Percentiles rank a stretch among this genome's conserved stretches.
phyloP scores from a whole-genome alignment of 2,329 filamentous ascomycete species.

The Corinectria fuckeliana region DNA sequence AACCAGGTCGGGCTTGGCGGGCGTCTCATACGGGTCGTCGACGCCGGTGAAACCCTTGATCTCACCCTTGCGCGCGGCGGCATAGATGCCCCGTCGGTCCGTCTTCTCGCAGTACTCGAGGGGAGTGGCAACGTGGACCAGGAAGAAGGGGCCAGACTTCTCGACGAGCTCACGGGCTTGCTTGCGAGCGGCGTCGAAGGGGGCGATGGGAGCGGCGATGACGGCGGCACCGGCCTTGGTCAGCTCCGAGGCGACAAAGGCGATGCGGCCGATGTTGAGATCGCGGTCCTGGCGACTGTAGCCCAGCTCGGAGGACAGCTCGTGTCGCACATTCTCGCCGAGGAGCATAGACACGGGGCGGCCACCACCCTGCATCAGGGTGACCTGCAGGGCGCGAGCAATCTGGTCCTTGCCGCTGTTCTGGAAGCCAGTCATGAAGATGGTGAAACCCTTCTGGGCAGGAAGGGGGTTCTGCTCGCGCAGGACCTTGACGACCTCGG shows the following conservation, averaged over 20 bases:
- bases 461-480: slow-evolving; percentile 95
- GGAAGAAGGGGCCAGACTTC: slow-evolving; percentile 90
- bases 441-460: slow-evolving; percentile 91
- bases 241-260: slow-evolving; percentile 93
- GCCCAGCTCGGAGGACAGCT: slow-evolving; percentile 93
- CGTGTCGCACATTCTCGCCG: slow-evolving; percentile 91
- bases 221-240: slow-evolving; percentile 92
- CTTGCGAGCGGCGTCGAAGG: slow-evolving; percentile 79
- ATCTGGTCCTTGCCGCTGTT: slow-evolving; percentile 98
- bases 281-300: slow-evolving; percentile 93
- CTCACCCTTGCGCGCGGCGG: slow-evolving; percentile 81
- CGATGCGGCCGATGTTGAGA: slow-evolving; percentile 94
- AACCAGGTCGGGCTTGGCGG: slow-evolving; percentile 79
- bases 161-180: slow-evolving; percentile 84
- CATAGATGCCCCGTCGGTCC: slow-evolving; percentile 90
- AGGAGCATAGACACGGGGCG: slow-evolving; percentile 93
- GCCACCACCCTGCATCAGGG: slow-evolving; percentile 96
- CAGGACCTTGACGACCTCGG: slow-evolving; percentile 95
- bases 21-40: slow-evolving; percentile 93
- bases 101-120: slow-evolving; percentile 95
- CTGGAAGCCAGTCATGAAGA: slow-evolving; percentile 96
- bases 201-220: slow-evolving; percentile 95
- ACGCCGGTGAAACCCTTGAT: slow-evolving; percentile 99
- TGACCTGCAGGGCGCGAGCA: slow-evolving; percentile 93
- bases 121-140: slow-evolving; percentile 92